A percentile compares a stretch with the other conserved stretches of the same genome.
phyloP scores from a whole-genome alignment of 371 early-diverging fungal genomes.

The Blakeslea trispora region DNA sequence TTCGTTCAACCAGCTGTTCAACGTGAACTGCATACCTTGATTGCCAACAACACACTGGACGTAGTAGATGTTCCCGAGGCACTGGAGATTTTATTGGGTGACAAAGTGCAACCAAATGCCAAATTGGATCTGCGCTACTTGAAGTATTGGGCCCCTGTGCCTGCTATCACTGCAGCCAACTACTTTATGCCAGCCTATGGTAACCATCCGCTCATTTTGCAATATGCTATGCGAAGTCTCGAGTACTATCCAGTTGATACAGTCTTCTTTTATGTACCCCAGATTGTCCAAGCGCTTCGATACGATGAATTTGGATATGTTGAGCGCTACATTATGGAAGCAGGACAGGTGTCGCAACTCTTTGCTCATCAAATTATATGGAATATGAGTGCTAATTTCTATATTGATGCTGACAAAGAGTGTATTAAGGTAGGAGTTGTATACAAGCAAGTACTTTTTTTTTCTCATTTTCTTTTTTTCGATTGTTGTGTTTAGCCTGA shows the following conservation, averaged over 20 bases:
- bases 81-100: slow-evolving; percentile 68
- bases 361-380: slow-evolving; percentile 99
- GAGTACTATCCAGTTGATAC: slow-evolving; percentile 89
- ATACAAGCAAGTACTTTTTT: too few species aligned
- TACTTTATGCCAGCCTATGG: slow-evolving; percentile 71
- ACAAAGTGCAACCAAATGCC: slow-evolving; percentile 38
- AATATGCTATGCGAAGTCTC: slow-evolving; percentile 90
- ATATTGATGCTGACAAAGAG: slow-evolving; percentile 87
- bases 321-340: slow-evolving; percentile 89
- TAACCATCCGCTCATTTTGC: slow-evolving; percentile 83
- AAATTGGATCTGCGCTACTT: slow-evolving; percentile 61
- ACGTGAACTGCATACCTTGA: slow-evolving; percentile 66
- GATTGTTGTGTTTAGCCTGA: too few species aligned
- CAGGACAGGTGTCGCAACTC: slow-evolving; percentile 89
- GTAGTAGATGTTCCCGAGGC: slow-evolving; percentile 80
- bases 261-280: slow-evolving; percentile 99
- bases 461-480: too few species aligned
- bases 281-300: slow-evolving; percentile 97
- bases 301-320: slow-evolving; percentile 87
- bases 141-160: slow-evolving; percentile 88
- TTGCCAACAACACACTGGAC: slow-evolving; percentile 66
- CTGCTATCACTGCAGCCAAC: slow-evolving; percentile 88
- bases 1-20: slow-evolving; percentile 72
- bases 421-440: slow-evolving; percentile 47
- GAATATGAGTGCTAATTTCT: slow-evolving; percentile 98